phyloP scores from a whole-genome alignment of 129 eudicot species.

The Helianthus tuberosus region DNA sequence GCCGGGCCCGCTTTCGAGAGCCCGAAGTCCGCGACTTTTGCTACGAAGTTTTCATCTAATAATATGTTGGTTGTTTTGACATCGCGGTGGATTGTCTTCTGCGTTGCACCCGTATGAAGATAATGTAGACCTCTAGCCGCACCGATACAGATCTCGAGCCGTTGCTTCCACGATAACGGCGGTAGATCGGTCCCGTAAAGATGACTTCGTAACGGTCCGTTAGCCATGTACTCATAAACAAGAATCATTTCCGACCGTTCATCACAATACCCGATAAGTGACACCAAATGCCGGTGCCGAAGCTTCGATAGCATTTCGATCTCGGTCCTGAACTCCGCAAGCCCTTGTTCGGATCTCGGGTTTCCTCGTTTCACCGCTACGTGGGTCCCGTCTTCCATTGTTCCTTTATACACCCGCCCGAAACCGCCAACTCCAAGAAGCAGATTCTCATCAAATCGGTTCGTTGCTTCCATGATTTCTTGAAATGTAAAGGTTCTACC shows the following conservation, averaged over 20 bases:
- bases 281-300: constrained; percentile 77
- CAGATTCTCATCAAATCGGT: constrained; percentile 61
- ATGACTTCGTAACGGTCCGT: constrained; percentile 76
- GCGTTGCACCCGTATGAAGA: constrained; percentile 78
- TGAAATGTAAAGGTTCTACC: constrained; percentile 66
- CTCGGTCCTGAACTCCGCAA: constrained; percentile 74
- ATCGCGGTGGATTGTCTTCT: constrained; percentile 75
- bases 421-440: constrained; percentile 85
- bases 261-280: constrained; percentile 75
- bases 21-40: constrained; percentile 85
- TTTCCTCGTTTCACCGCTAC: constrained; percentile 75
- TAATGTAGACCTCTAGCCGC: constrained; percentile 84
- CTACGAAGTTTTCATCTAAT: constrained; percentile 72
- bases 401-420: constrained; percentile 73
- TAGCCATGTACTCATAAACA: constrained; percentile 80
- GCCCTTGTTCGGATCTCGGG: constrained; percentile 80
- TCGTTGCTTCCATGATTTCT: constrained; percentile 69
- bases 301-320: constrained; percentile 76
- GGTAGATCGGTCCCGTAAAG: constrained; percentile 62
- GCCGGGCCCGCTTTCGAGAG: constrained; percentile 78
- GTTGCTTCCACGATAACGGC: constrained; percentile 63
- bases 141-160: constrained; percentile 72
- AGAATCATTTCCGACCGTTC: constrained; percentile 78
- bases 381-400: constrained; percentile 55
- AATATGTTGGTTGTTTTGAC: constrained; percentile 79